Evolutionary conservation across 2,329 filamentous ascomycete genomes (phyloP).

Genomic region (Ilyonectria robusta): DNA sequence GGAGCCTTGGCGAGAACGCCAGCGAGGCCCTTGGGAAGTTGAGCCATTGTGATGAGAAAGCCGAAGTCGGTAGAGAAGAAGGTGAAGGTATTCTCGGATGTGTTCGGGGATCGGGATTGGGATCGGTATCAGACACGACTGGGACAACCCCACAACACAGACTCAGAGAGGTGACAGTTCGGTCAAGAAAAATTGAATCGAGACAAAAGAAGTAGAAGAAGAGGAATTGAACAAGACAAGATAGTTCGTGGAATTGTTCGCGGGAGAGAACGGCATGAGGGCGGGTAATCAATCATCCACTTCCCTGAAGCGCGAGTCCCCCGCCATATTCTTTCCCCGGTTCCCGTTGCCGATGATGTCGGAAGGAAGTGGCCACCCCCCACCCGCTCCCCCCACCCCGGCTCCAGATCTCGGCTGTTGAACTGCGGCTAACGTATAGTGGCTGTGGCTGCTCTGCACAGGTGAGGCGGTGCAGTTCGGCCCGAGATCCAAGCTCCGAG

Average conservation of each 20-base stretch:
- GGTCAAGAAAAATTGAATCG: slow-evolving; percentile 22
- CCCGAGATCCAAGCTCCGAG: no score
- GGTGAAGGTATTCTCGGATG: slow-evolving; percentile 27
- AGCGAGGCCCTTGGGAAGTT: slow-evolving; percentile 69
- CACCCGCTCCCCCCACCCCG: slow-evolving; percentile 31
- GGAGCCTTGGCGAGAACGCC: slow-evolving; percentile 84
- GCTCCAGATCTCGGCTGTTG: slow-evolving; percentile 46
- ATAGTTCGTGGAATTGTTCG: slow-evolving; percentile 14
- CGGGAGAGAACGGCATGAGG: slow-evolving; percentile 19
- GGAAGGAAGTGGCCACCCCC: slow-evolving; percentile 24
- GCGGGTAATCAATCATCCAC: slow-evolving; percentile 46
- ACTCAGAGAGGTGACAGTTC: background rate
- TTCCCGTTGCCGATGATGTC: slow-evolving; percentile 36
- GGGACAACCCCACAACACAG: slow-evolving; percentile 2
- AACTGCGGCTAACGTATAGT: slow-evolving; percentile 9
- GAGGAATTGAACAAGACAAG: slow-evolving; percentile 11
- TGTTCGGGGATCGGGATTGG: slow-evolving; percentile 17
- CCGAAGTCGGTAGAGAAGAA: background rate
- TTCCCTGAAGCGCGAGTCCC: slow-evolving; percentile 33
- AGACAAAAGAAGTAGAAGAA: slow-evolving; percentile 2
- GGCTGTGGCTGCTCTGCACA: slow-evolving; percentile 17
- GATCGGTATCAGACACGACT: slow-evolving; percentile 1
- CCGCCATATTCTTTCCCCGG: slow-evolving; percentile 30
- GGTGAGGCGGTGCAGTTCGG: slow-evolving; percentile 28
- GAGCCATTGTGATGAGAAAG: slow-evolving; percentile 35